Evolutionary conservation across 148 eudicot species (phyloP).

Genomic region (Rhododendron vialii): DNA sequence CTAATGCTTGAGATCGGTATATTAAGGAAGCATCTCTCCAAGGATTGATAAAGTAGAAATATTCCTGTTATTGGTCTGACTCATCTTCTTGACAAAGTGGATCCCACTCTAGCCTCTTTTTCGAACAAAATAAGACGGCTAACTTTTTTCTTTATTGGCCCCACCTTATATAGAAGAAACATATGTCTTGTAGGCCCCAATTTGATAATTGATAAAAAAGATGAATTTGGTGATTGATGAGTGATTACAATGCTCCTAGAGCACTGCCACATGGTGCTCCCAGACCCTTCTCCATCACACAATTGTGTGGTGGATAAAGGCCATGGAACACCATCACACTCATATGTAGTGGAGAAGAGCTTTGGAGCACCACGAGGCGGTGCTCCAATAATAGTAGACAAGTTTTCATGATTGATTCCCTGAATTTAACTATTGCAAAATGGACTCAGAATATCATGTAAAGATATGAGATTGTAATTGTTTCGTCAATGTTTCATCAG

Average conservation of each 20-base stretch:
- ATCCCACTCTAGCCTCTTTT: too few relatives aligned
- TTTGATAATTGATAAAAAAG: not conserved
- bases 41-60: not conserved
- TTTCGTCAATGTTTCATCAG: too few relatives aligned
- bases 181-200: not conserved
- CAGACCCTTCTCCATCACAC: not conserved
- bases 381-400: too few relatives aligned
- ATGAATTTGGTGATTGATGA: not conserved
- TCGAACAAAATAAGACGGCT: too few relatives aligned
- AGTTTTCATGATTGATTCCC: too few relatives aligned
- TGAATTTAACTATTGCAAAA: not conserved
- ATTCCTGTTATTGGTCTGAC: not conserved
- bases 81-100: not conserved
- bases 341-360: not conserved
- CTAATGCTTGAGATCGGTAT: not conserved
- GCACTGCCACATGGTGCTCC: not conserved
- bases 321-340: not conserved
- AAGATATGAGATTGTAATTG: too few relatives aligned
- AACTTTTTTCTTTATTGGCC: not conserved
- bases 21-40: not conserved
- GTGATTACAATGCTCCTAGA: not conserved
- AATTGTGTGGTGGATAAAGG: not conserved
- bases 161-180: not conserved
- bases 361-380: not conserved
- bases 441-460: too few relatives aligned